Evolutionary conservation across 2,329 filamentous ascomycete genomes (phyloP).

Genomic region (Fusarium pseudocircinatum): DNA sequence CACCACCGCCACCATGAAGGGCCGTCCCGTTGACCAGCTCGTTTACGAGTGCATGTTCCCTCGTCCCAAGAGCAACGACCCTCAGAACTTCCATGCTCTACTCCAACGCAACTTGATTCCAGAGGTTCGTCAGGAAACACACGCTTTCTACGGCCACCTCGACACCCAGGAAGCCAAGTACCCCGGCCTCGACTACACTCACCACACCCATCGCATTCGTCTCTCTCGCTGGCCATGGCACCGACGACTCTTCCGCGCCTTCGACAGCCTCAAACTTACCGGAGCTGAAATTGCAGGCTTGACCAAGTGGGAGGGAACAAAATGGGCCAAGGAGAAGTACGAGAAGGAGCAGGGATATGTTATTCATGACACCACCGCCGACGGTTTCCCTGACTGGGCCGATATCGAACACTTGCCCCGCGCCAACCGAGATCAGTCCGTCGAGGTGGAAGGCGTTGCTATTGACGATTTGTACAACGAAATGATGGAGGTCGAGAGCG

Average conservation of each 20-base stretch:
- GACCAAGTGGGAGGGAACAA: conserved; percentile 85
- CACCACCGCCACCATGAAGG: conserved; percentile 68
- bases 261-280: conserved; percentile 75
- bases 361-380: conserved; percentile 77
- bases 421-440: conserved; percentile 17
- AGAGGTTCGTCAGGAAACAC: conserved; percentile 82
- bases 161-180: conserved; percentile 84
- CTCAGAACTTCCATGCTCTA: conserved; percentile 75
- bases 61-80: conserved; percentile 72
- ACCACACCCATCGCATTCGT: conserved; percentile 78
- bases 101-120: conserved; percentile 76
- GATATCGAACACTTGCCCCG: conserved; percentile 40
- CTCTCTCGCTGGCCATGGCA: conserved; percentile 82
- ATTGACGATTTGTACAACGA: conserved; percentile 46
- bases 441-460: conserved; percentile 28
- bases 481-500: conserved; percentile 61
- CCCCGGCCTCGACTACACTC: conserved; percentile 81
- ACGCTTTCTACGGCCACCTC: conserved; percentile 81
- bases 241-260: conserved; percentile 77
- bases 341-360: conserved; percentile 77
- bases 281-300: conserved; percentile 74
- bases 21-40: conserved; percentile 74
- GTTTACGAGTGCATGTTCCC: conserved; percentile 81
- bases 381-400: conserved; percentile 70
- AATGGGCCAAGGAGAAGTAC: conserved; percentile 83